Base-by-base conservation (phyloP, 805 yeast genomes). In the Yarrowia alimentaria region DNA sequence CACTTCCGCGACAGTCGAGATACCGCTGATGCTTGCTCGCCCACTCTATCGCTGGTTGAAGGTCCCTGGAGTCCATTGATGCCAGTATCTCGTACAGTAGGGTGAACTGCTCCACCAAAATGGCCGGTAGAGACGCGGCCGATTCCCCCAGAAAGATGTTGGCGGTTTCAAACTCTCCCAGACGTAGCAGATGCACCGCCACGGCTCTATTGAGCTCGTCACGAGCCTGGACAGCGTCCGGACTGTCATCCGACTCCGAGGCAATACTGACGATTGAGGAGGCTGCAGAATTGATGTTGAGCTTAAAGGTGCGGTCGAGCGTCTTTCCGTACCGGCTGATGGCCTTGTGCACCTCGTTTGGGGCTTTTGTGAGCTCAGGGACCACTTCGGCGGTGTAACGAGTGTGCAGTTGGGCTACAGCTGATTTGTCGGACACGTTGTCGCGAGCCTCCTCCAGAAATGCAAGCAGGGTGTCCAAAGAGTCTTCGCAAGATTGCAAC, bases 11-110 rank as follows among this genome's bases (percentile, higher is more conserved):
- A 14, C 53, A 53, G 26, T 57, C 55, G 35, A 74, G 60, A 30
- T 60, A 40, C 5, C 42, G 54, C n/a, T 63, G 58, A 34, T 61
- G 58, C 6, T 53, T 28, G 8, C 53, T 54, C 2, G 70, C 69
- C 85, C 85, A 80, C 2, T 62, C 63, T 21, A 76, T 70, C 11
- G 84, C 82, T 6, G 73, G 68, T 5, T 57, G 59, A 20, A 75
- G 58, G 48, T 77, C 63, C 3, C 68, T 65, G 2, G 61, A 48
- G 20, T 62, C 62, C 17, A 75, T 57, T 28, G 67, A 68, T 14
- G 61, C 58, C 14, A 75, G 59, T 3, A 78, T 75, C 11, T 62
- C 63, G 19, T 73, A 71, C 72, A 79, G 64, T 17, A 65, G 60
- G 5, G 64, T 59, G 53, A 78, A 75, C 18, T 68, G 68, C 2